These are phyloP conservation scores for Groenewaldozyma sp. DNA, from an alignment of 1,139 yeast species.

Conservation along the genomic window DNA sequence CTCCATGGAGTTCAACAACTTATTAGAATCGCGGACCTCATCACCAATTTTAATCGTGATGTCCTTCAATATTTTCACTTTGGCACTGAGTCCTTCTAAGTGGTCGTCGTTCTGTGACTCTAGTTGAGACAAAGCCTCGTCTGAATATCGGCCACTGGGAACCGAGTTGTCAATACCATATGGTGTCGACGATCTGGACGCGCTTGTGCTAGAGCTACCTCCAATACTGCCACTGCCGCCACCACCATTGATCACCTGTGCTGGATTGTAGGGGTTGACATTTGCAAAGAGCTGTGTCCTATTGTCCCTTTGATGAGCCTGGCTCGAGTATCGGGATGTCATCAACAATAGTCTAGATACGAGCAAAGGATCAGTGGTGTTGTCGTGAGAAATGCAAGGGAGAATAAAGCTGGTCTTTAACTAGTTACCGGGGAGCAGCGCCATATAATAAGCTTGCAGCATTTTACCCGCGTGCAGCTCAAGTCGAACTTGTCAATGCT, in stretches of 20 bases:
- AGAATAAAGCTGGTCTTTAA: too few species aligned
- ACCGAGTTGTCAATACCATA: slow-evolving; percentile 21
- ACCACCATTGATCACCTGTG: slow-evolving; percentile 14
- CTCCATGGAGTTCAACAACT: slow-evolving; percentile 48
- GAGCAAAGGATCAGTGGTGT: too few species aligned
- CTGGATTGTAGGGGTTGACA: slow-evolving; percentile 24
- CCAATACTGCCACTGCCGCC: slow-evolving; percentile 9
- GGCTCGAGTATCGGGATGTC: slow-evolving; percentile 20
- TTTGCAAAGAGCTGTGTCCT: slow-evolving; percentile 31
- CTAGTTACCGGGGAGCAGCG: too few species aligned
- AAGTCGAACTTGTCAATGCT: too few species aligned
- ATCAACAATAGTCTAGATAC: too few species aligned
- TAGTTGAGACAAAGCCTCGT: slow-evolving; percentile 54
- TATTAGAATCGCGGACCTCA: slow-evolving; percentile 68
- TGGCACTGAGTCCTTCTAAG: slow-evolving; percentile 57
- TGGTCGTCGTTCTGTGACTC: slow-evolving; percentile 84
- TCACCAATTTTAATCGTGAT: slow-evolving; percentile 71
- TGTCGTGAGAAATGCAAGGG: too few species aligned
- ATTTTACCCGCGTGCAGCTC: too few species aligned
- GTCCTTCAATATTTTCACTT: slow-evolving; percentile 61
- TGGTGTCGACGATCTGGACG: slow-evolving; percentile 37
- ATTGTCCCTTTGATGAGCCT: slow-evolving; percentile 27
- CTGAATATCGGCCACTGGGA: slow-evolving; percentile 33
- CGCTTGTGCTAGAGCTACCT: slow-evolving; percentile 9
- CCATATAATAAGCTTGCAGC: too few species aligned